Base-by-base conservation (phyloP, 2,329 filamentous ascomycete genomes). In the Claviceps sp. region DNA sequence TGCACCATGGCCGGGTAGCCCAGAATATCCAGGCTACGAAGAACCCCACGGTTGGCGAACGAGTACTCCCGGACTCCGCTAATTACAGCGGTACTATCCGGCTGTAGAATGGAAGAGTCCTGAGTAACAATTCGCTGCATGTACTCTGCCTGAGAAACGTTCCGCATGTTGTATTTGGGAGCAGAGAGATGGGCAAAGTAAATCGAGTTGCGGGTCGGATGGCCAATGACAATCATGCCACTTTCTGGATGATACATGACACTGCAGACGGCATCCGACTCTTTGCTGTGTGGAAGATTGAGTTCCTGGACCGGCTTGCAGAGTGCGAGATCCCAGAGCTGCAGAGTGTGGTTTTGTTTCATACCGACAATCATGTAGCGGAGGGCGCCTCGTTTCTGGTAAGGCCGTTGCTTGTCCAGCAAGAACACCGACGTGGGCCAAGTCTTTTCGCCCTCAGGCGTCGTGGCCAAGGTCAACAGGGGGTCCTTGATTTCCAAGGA, bases 341-440 rank as follows among this genome's bases (percentile, higher is more conserved):
- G 94, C 56, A 98, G 81, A 52, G 91, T 94, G 71, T 98, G 93
- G 69, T 98, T 98, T 69, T 98, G 93, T 73, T 97, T 96, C 81
- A 97, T 88, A 61, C 93, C 93, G 56, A 98, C 88, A 65, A 98
- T 84, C 73, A 98, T 85, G 72, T 98, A 98, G 55, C 93, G 83
- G 56, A 96, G 76, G 47, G 94, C 90, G 63, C 86, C 85, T 55
- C 86, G 85, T 71, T 93, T 95, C 71, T 84, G 81, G 69, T 94
- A 96, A 46, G 93, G 89, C 56, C 90, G 86, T 69, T 90, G 82
- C 75, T 97, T 98, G 71, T 98, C 93, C 60, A 98, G 82, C 68
- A 98, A 85, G 66, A 95, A 79, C 54, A 98, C 88, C 24, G 93
- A 97, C 2, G 91, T 97, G 6, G 94, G 91, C 84, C 90, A 96